phyloP scores from a whole-genome alignment of 192 early-diverging fungal genomes.

The Pilobolus umbonatus region DNA sequence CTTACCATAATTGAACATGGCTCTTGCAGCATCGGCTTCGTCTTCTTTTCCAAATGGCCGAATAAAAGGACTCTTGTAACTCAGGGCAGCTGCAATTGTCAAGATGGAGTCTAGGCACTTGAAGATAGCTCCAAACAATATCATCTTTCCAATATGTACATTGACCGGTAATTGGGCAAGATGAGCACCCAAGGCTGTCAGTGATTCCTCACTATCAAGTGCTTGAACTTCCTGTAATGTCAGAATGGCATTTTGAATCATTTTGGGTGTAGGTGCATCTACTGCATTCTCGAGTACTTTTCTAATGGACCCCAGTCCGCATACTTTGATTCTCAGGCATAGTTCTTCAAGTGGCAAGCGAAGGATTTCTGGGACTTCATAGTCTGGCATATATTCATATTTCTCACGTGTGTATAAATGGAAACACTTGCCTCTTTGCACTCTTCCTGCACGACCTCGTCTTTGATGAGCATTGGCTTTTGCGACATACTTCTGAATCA shows the following conservation, averaged over 20 bases:
- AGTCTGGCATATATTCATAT: conserved; percentile 50
- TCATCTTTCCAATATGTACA: conserved; percentile 64
- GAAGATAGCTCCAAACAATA: conserved; percentile 62
- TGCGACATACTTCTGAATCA: conserved; percentile 63
- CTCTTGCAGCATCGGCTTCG: conserved; percentile 42
- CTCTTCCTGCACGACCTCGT: conserved; percentile 80
- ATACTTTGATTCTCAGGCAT: conserved; percentile 57
- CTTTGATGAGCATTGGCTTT: conserved; percentile 66
- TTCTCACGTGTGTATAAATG: conserved; percentile 56
- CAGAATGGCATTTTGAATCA: conserved; percentile 44
- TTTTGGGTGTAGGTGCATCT: conserved; percentile 49
- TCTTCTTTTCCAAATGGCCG: conserved; percentile 48
- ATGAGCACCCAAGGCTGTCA: conserved; percentile 59
- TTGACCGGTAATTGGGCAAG: conserved; percentile 64
- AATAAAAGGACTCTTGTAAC: conserved; percentile 39
- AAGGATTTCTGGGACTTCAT: conserved; percentile 66
- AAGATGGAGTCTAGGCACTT: conserved; percentile 60
- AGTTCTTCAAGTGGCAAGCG: conserved; percentile 70
- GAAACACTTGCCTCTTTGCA: conserved; percentile 70
- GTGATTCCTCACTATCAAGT: conserved; percentile 32
- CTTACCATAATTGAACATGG: conserved; percentile 35
- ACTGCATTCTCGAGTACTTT: conserved; percentile 43
- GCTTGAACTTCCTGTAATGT: conserved; percentile 52
- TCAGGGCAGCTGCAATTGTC: conserved; percentile 54
- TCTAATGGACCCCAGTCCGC: conserved; percentile 41